phyloP scores from a whole-genome alignment of 2,329 filamentous ascomycete species.

The Aphanoascus verrucosus region DNA sequence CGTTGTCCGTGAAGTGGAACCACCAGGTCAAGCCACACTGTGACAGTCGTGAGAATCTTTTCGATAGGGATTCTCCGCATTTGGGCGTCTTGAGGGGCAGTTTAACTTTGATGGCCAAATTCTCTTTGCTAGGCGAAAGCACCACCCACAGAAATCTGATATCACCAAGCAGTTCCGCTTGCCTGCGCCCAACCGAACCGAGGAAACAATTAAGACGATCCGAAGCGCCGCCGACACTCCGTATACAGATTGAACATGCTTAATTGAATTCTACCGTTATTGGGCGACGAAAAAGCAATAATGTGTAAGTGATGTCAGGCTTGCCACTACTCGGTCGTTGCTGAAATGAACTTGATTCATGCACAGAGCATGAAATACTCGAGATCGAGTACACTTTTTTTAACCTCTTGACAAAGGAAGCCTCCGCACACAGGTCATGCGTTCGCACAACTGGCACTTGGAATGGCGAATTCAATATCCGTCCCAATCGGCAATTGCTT shows the following conservation, averaged over 20 bases:
- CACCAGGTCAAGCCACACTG: background rate
- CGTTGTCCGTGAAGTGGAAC: background rate
- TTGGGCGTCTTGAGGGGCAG: conserved; percentile 1
- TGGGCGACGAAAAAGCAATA: conserved; percentile 1
- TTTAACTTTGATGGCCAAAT: conserved; percentile 1
- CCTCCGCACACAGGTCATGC: background rate
- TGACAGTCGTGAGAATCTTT: background rate
- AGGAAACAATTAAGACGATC: background rate
- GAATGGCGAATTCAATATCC: background rate
- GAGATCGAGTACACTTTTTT: background rate
- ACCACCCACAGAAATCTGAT: background rate
- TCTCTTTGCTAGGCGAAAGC: background rate
- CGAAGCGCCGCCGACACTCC: background rate
- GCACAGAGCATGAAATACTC: background rate
- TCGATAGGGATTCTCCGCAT: conserved; percentile 1
- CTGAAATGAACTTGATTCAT: background rate
- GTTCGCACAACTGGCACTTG: too few species aligned
- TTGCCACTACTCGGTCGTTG: background rate
- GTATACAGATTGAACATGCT: background rate
- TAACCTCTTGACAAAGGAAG: background rate
- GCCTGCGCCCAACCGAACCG: background rate
- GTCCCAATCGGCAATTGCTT: background rate
- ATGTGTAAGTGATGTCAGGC: background rate
- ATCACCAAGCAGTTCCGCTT: background rate
- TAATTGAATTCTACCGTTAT: background rate